Base-by-base conservation (phyloP, 1,284 basidiomycete species). In the Retiboletus flavoniger region DNA sequence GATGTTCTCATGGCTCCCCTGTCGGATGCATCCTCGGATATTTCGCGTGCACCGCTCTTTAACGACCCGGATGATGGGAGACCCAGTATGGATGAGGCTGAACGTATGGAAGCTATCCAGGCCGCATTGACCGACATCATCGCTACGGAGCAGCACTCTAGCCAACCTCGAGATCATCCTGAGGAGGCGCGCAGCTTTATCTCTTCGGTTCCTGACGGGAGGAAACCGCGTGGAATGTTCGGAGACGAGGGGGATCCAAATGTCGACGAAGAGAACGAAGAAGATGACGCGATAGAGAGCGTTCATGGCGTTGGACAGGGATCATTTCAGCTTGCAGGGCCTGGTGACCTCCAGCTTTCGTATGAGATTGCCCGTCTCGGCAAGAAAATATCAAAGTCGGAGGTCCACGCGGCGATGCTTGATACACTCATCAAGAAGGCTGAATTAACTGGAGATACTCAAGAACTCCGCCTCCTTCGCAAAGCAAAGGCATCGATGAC, bases 41-140 rank as follows among this genome's bases (percentile, higher is more conserved):
- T 77, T n/a, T 72, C 82, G 3, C 76, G 90, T 44, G 83, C 88
- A 1, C 91, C 91, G 3, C 74, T 93, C n/a, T 93, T 93, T 60
- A 82, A 88, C 60, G 88, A 90, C 60, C 83, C 85, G 0, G 83
- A 87, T 52, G 85, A 89, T 53, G 78, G 78, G 41, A 75, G 78
- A 53, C 81, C 80, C 49, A 76, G 79, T 45, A 79, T 83, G 6
- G 85, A 89, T 50, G 85, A 92, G 66, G 75, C 77, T 10, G 79
- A 87, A 60, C 79, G 92, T 34, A 95, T 97, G 82, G 92, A 94
- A 60, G 94, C 93, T 4, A 94, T 98, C 21, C 93, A 95, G 64
- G 91, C 93, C 4, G 95, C 95, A 1, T 76, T 98, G 55, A 95
- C 90, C 16, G 92, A 94, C 66, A 97, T 98, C 68, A 95, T 98